Base-by-base conservation (phyloP, 1,284 basidiomycete species). In the Wallemia ichthyophaga region DNA sequence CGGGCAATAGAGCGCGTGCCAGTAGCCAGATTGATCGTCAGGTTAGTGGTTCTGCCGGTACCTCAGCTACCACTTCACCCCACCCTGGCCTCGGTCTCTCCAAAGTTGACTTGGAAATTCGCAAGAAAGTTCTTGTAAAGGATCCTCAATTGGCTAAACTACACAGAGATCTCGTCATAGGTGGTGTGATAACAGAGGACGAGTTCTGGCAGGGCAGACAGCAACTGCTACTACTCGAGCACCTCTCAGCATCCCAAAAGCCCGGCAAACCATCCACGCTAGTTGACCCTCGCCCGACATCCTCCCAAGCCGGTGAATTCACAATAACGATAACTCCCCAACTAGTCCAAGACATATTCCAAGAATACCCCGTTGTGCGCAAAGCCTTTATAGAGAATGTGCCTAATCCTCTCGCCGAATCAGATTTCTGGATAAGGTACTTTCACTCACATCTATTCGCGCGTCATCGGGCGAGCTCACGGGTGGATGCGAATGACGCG, bases 361-460 rank as follows among this genome's bases (percentile, higher is more conserved):
- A 95, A 64, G 91, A 95, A 72, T 96, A 91, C 67, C 92, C 94
- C 1, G 82, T 95, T 28, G 86, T 98, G 5, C 80, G 82, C 57
- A 83, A 80, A 66, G 91, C 89, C 0, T 95, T 92, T 67, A 81
- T 75, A 61, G 89, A 94, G 66, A 88, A 91, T 64, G 92, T 98
- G 0, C 91, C 91, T 1, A 74, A 71, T 60, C 62, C 91, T 83
- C 75, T 95, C 55, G 78, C 79, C 27, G 87, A 95, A 69, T 80
- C 78, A 60, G 81, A 87, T 62, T 99, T 99, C 67, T 99, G 94
- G 94, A 82, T 79, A 63, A 78, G 92, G 32, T 99, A 96, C 72
- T 96, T 99, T 68, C 82, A 86, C 64, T 91, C 85, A 11, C 87
- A 84, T 66, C 74, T 99, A 9, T 96, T 94, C 75, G 86, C 95